Evolutionary conservation across 192 early-diverging fungal genomes (phyloP), one percentile per base, ranked within the genome.

Genomic region (Coemansia sp.): DNA sequence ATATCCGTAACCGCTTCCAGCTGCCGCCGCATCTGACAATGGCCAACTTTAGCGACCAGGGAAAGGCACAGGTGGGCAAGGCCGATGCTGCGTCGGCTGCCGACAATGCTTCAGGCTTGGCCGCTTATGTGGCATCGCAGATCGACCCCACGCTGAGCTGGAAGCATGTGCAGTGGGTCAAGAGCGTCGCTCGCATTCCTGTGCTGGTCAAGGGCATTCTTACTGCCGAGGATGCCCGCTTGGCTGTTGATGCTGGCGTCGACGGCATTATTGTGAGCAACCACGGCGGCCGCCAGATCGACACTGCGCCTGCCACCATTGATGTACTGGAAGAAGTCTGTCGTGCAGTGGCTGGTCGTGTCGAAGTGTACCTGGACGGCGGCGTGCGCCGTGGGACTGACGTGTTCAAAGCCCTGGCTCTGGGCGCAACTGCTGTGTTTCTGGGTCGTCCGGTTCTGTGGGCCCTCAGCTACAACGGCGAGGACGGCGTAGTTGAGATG

Each of bases 231-330:
- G 97, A 99, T 72, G 95, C 97, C 8, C 76, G 85, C 1, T 58
- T 91, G 44, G 96, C 97, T 3, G 90, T 88, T 15, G 42, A 87
- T 37, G 64, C 82, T 36, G 94, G 93, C 3, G 82, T 87, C 28
- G 84, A 86, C 37, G 97, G 92, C 25, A 88, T 98, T 28, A 88
- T 97, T 17, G 79, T 99, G 9, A 92, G 89, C 38, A 99, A 99
- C 72, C 97, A 99, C 63, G 97, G 96, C 40, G 97, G 97, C 24
- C 82, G 97, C 10, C 97, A 99, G 64, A 55, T 99, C 34, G 97
- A 98, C 54, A 90, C 88, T 0, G 83, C 75, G 20, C 79, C 86
- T 25, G 87, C 87, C 6, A 89, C 87, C 12, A 89, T 97, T 53
- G 96, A 99, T 62, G 86, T 90, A 11, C 73, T 99, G 5, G 87